phyloP scores from a whole-genome alignment of 2,329 filamentous ascomycete genomes.

The Calonectria montana region DNA sequence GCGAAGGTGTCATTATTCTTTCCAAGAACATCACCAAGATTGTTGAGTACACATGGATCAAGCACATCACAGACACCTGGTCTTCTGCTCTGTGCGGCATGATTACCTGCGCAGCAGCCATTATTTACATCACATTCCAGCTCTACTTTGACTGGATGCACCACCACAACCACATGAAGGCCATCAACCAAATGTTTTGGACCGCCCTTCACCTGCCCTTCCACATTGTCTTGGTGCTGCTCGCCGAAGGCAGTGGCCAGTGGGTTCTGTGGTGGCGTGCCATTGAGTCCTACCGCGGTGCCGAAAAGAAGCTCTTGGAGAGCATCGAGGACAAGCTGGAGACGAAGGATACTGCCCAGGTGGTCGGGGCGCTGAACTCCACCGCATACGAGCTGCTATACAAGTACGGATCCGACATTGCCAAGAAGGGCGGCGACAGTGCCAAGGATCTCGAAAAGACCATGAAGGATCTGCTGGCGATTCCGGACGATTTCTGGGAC shows the following conservation, averaged over 20 bases:
- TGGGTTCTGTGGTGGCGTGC: slow-evolving; percentile 23
- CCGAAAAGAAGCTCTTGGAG: neutral
- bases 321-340: neutral
- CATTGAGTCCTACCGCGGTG: slow-evolving; percentile 11
- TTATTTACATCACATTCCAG: slow-evolving; percentile 24
- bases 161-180: slow-evolving; percentile 23
- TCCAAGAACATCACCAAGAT: slow-evolving; percentile 21
- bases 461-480: neutral
- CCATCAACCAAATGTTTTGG: slow-evolving; percentile 16
- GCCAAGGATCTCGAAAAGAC: neutral
- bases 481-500: slow-evolving; percentile 12
- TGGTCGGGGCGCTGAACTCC: neutral
- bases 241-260: slow-evolving; percentile 22
- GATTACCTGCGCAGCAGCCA: slow-evolving; percentile 14
- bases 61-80: neutral
- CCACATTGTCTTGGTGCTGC: slow-evolving; percentile 16
- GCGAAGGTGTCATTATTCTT: slow-evolving; percentile 23
- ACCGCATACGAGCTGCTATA: neutral
- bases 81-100: slow-evolving; percentile 19
- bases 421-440: slow-evolving; percentile 2
- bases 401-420: slow-evolving; percentile 10
- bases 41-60: slow-evolving; percentile 23
- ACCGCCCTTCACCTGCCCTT: slow-evolving; percentile 22
- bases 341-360: neutral
- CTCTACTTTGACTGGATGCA: slow-evolving; percentile 30